Percentiles rank a stretch among this genome's conserved stretches.
These are phyloP conservation scores for Epichloe glyceriae DNA, from an alignment of 2,329 filamentous ascomycete genomes.

Conservation along the genomic window DNA sequence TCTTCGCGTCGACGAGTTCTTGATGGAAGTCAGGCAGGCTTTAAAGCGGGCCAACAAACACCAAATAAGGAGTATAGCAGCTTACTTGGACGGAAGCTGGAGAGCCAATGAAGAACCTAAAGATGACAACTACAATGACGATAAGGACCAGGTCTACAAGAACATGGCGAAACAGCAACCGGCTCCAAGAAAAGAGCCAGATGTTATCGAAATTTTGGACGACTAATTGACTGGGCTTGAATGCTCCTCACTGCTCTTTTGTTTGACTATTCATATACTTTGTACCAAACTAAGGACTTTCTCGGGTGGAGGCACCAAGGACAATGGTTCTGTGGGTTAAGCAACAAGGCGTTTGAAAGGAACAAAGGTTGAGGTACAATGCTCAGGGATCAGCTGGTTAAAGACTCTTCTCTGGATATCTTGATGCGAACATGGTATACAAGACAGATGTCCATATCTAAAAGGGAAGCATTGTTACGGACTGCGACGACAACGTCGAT, in stretches of 20 bases:
- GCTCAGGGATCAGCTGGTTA: too few species aligned
- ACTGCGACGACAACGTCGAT: neutral
- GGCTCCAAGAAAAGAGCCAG: neutral
- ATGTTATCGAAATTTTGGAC: slow-evolving; percentile 18
- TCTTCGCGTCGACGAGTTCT: slow-evolving; percentile 62
- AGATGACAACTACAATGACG: slow-evolving; percentile 13
- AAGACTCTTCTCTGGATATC: neutral
- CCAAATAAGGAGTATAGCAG: slow-evolving; percentile 18
- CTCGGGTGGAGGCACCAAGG: neutral
- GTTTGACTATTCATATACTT: neutral
- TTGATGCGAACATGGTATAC: neutral
- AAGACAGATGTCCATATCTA: neutral
- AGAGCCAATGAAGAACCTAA: slow-evolving; percentile 17
- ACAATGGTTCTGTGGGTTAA: neutral
- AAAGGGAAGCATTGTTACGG: neutral
- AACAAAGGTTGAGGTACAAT: too few species aligned
- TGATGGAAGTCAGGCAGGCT: slow-evolving; percentile 45
- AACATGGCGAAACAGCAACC: neutral
- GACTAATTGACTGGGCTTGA: slow-evolving; percentile 5
- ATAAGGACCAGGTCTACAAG: neutral
- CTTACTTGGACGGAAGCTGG: slow-evolving; percentile 22
- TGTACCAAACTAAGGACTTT: neutral
- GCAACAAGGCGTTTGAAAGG: neutral
- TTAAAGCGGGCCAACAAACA: slow-evolving; percentile 24
- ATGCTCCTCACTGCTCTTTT: too few species aligned